A percentile compares a stretch with the other conserved stretches of the same genome.
Conservation (phyloP, 225 moss, liverwort and hornwort genomes). For the Pseudisothecium myosuroides region DNA sequence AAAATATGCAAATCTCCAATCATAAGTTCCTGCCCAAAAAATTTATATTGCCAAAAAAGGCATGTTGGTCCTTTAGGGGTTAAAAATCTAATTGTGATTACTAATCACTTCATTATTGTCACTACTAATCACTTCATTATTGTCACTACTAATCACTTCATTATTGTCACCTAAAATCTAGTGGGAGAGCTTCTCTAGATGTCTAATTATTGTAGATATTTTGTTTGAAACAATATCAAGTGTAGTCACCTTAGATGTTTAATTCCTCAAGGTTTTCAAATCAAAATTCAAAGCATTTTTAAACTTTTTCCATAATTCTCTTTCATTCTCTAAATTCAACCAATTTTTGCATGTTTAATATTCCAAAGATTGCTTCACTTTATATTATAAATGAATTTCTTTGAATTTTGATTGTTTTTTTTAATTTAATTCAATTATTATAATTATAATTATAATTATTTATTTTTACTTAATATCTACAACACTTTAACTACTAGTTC, state of each 20-base stretch:
- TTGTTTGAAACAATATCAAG: neutral
- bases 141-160: accelerated
- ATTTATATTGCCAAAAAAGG: no score
- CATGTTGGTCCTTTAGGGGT: no score
- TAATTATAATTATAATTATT: neutral
- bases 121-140: no score
- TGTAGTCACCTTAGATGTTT: accelerated
- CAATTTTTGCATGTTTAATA: neutral
- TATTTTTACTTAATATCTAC: accelerated
- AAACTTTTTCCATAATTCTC: accelerated
- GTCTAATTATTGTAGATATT: neutral
- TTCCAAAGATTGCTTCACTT: neutral
- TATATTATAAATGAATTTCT: no score
- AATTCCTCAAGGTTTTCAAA: neutral
- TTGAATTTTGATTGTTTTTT: neutral
- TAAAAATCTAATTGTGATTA: no score
- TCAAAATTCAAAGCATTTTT: neutral
- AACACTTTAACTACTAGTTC: neutral
- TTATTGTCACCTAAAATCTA: accelerated
- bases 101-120: no score
- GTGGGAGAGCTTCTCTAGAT: accelerated
- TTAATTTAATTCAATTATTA: neutral
- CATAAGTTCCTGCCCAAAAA: no score
- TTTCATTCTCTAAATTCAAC: neutral
- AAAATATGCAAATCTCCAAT: no score